Conservation (phyloP, 2,329 filamentous ascomycete species). For the Pseudofabraea citricarpa region DNA sequence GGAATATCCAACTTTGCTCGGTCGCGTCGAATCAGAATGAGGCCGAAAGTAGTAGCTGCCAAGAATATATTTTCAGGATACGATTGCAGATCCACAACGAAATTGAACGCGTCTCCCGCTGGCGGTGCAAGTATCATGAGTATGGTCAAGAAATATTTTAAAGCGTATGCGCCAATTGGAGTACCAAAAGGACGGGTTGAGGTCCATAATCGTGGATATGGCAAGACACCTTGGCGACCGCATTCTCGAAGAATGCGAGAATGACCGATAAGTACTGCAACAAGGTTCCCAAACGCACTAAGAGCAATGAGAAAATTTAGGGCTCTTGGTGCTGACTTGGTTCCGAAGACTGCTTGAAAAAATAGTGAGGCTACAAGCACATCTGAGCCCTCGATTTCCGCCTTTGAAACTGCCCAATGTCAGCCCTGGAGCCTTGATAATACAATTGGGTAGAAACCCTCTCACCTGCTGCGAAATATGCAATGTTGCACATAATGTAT, state of each 20-base stretch:
- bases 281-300: slow-evolving; percentile 53
- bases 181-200: slow-evolving; percentile 58
- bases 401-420: slow-evolving; percentile 47
- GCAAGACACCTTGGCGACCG: slow-evolving; percentile 32
- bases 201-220: slow-evolving; percentile 41
- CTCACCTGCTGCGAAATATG: slow-evolving; percentile 54
- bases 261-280: slow-evolving; percentile 48
- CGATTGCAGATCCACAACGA: slow-evolving; percentile 53
- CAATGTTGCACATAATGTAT: slow-evolving; percentile 56
- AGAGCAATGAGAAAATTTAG: slow-evolving; percentile 53
- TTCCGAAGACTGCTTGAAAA: slow-evolving; percentile 52
- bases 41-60: slow-evolving; percentile 49
- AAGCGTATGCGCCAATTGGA: slow-evolving; percentile 48
- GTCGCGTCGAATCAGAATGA: slow-evolving; percentile 52
- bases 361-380: slow-evolving; percentile 54
- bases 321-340: slow-evolving; percentile 40
- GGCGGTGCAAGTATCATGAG: slow-evolving; percentile 55
- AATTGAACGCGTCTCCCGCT: slow-evolving; percentile 57
- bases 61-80: slow-evolving; percentile 57
- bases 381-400: slow-evolving; percentile 46
- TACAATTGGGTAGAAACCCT: too few relatives aligned
- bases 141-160: slow-evolving; percentile 51
- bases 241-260: slow-evolving; percentile 53
- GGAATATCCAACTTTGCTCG: slow-evolving; percentile 44
- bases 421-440: too few relatives aligned